A percentile compares a stretch with the other conserved stretches of the same genome.
Conservation (phyloP, 1,139 yeast species). For the Lodderomyces orthopsilosis region DNA sequence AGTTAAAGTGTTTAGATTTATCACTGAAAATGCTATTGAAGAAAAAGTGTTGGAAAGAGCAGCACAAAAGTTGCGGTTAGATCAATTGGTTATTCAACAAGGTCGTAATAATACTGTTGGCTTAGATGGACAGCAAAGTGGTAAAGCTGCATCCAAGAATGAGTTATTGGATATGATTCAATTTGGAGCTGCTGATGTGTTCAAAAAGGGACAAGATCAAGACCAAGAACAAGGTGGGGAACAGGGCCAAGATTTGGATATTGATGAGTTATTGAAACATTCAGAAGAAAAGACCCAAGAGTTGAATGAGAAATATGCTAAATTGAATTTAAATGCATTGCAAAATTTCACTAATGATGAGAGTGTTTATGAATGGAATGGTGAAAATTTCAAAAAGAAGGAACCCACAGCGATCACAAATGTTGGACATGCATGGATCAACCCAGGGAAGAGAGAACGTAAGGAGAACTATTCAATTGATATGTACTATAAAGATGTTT, state of each 20-base stretch:
- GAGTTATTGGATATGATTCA: conserved; percentile 79
- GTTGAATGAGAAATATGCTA: conserved; percentile 60
- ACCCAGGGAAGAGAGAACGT: conserved; percentile 75
- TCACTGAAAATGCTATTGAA: conserved; percentile 78
- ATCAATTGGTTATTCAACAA: conserved; percentile 79
- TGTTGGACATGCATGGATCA: conserved; percentile 60
- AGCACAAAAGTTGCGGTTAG: conserved; percentile 71
- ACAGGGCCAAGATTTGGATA: conserved; percentile 51
- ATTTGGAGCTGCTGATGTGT: conserved; percentile 70
- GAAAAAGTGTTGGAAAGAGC: conserved; percentile 80
- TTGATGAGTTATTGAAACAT: conserved; percentile 56
- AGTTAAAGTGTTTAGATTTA: conserved; percentile 71
- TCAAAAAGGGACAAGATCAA: conserved; percentile 25
- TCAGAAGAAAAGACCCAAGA: conserved; percentile 65
- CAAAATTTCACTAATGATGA: conserved; percentile 65
- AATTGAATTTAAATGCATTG: conserved; percentile 69
- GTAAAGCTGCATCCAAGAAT: conserved; percentile 56
- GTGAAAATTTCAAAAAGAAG: conserved; percentile 74
- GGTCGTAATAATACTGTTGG: conserved; percentile 46
- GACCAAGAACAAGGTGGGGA: conserved; percentile 7
- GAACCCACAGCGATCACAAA: conserved; percentile 39
- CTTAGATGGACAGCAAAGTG: conserved; percentile 36
- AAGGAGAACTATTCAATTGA: conserved; percentile 78
- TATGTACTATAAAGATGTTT: conserved; percentile 74
- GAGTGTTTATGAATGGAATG: conserved; percentile 85